Percentiles rank a stretch among this genome's conserved stretches.
phyloP scores from a whole-genome alignment of 352 stramenopile species.

The Globisporangium canariense region DNA sequence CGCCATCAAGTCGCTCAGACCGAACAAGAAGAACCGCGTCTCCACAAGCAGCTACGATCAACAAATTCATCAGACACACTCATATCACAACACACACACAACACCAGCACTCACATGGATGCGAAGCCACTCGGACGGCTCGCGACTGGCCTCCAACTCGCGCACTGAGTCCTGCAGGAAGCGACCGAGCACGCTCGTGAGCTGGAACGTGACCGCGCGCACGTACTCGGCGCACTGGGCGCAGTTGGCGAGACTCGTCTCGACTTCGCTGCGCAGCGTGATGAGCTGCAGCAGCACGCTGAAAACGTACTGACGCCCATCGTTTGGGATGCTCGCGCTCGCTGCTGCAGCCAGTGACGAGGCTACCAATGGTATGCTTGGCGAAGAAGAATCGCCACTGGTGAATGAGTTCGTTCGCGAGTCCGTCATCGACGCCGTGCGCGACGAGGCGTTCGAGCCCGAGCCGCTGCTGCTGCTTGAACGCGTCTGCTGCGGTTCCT shows the following conservation, averaged over 20 bases:
- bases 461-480: neutral
- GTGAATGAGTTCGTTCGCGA: constrained; percentile 25
- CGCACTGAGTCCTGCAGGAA: constrained; percentile 40
- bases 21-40: constrained; percentile 63
- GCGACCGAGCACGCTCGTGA: constrained; percentile 43
- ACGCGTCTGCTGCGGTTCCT: constrained; percentile 41
- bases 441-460: constrained; percentile 19
- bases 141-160: constrained; percentile 22
- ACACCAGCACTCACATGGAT: constrained; percentile 48
- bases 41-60: constrained; percentile 60
- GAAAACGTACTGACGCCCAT: constrained; percentile 78
- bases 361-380: constrained; percentile 19
- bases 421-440: constrained; percentile 28
- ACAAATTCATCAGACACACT: neutral
- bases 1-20: constrained; percentile 46
- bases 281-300: constrained; percentile 78
- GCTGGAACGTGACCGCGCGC: constrained; percentile 40
- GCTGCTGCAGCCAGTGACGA: constrained; percentile 15
- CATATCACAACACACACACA: neutral
- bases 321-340: constrained; percentile 29
- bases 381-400: constrained; percentile 19
- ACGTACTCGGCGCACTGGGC: constrained; percentile 57
- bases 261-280: constrained; percentile 64
- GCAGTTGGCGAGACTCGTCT: constrained; percentile 60
- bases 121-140: constrained; percentile 42